Conservation (phyloP, 768 basidiomycete genomes). For the Mycena vulgaris region DNA sequence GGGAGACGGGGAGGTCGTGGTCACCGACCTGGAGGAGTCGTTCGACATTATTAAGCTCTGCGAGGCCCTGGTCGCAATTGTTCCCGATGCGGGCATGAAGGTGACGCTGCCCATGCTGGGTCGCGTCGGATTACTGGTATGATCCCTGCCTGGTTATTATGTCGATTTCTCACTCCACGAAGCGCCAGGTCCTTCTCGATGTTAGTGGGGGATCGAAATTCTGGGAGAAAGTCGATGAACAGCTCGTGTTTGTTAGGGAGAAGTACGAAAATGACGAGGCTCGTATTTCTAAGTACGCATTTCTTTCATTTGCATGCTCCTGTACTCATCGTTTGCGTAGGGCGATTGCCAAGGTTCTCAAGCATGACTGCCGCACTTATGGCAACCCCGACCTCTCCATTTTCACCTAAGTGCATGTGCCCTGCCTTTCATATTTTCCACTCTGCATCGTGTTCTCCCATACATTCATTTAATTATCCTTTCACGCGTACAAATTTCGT, state of each 20-base stretch:
- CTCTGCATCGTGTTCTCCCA: background rate
- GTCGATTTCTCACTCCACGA: too few species aligned
- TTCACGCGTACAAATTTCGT: background rate
- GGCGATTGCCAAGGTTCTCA: conserved; percentile 21
- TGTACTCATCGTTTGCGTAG: background rate
- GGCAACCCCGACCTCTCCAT: conserved; percentile 23
- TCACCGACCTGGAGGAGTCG: conserved; percentile 8
- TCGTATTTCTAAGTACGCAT: conserved; percentile 13
- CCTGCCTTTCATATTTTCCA: background rate
- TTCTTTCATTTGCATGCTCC: too few species aligned
- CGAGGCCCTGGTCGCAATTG: background rate
- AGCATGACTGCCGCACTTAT: conserved; percentile 16
- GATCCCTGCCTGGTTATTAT: background rate
- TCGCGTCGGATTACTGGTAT: conserved; percentile 21
- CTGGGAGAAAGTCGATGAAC: conserved; percentile 28
- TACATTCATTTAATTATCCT: conserved; percentile 3
- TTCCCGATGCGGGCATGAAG: conserved; percentile 14
- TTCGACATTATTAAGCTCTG: conserved; percentile 27
- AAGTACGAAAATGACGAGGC: conserved; percentile 3
- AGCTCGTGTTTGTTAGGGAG: background rate
- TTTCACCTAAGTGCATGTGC: background rate
- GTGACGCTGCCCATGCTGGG: conserved; percentile 27
- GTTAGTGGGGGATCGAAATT: background rate
- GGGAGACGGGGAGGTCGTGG: background rate
- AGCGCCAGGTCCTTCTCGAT: conserved; percentile 27